Evolutionary conservation across 257 asterid species (phyloP), one percentile per base, ranked within the genome.

Genomic region (Ajuga chamaepitys): DNA sequence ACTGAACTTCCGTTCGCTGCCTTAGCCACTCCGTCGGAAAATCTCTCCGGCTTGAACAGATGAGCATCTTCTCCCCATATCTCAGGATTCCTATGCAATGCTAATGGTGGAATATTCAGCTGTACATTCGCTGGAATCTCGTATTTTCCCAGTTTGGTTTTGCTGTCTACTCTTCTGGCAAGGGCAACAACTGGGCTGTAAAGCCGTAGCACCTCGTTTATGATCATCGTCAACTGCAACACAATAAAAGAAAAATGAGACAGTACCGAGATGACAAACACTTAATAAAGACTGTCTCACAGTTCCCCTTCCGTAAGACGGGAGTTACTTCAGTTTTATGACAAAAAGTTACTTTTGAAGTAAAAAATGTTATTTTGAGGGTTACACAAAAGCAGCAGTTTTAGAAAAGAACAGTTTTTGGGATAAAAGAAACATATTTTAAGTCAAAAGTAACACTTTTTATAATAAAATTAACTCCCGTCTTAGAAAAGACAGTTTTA

Each of bases 1-100:
- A 64, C 44, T 1, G 85, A 73, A 58, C 77, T 80, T 64, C 77
- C 77, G 60, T 22, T 59, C 10, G 85, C 77, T 0, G 85, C 85
- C 18, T 52, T 44, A 20, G 77, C 78, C 4, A 71, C 58, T 32
- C 85, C 85, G 26, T 67, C 56, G 32, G 65, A 72, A 44, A 77
- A 80, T 54, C 85, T 74, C 58, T 80, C 78, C 4, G 85, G 85
- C 44, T 64, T 80, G 66, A 77, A 80, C 4, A 77, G 71, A 17
- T 74, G 75, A 53, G 75, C 72, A 68, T 80, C 82, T 47, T 64
- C 22, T 18, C 85, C 85, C 85, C 85, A 80, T 1, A 74, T 47
- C 25, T 77, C 76, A 14, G 22, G 42, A 41, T 57, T 44, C 35
- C 70, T 64, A 34, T 80, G 82, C 0, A 80, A 62, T 25, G 74